Percentiles rank a stretch among this genome's conserved stretches.
These are phyloP conservation scores for Tarenaya hassleriana DNA, from an alignment of 345 rosid species.

Conservation along the genomic window DNA sequence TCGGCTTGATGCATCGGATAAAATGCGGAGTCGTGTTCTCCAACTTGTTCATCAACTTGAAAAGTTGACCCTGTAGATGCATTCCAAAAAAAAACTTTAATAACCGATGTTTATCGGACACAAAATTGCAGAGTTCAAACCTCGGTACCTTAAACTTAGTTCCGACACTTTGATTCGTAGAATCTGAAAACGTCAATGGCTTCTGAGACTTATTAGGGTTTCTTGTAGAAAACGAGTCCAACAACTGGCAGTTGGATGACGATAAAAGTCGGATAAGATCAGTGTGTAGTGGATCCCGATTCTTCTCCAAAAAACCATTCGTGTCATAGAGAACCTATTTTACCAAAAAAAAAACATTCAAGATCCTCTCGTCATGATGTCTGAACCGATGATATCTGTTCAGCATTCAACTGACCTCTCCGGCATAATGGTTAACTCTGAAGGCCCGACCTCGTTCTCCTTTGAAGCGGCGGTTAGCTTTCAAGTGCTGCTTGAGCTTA, in stretches of 20 bases:
- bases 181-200: slow-evolving; percentile 34
- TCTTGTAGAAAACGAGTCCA: slow-evolving; percentile 44
- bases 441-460: slow-evolving; percentile 78
- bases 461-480: slow-evolving; percentile 59
- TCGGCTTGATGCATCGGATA: slow-evolving; percentile 89
- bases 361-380: too few species aligned
- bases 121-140: slow-evolving; percentile 15
- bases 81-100: too few species aligned
- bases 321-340: slow-evolving; percentile 80
- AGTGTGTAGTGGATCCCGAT: slow-evolving; percentile 64
- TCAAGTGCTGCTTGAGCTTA: slow-evolving; percentile 85
- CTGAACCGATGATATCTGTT: too few species aligned
- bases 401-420: slow-evolving; percentile 63
- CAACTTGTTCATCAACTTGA: slow-evolving; percentile 71
- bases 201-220: slow-evolving; percentile 35
- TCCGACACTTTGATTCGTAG: slow-evolving; percentile 64
- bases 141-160: slow-evolving; percentile 68
- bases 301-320: slow-evolving; percentile 90
- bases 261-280: slow-evolving; percentile 62
- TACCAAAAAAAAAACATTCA: neutral
- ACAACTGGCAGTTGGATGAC: slow-evolving; percentile 53
- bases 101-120: too few species aligned
- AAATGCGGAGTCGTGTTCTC: slow-evolving; percentile 89
- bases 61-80: slow-evolving; percentile 32
- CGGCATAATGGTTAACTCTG: slow-evolving; percentile 83